Percentiles rank a stretch among this genome's conserved stretches.
These are phyloP conservation scores for Fusarium sp. DNA, from an alignment of 2,329 filamentous ascomycete genomes.

Conservation along the genomic window DNA sequence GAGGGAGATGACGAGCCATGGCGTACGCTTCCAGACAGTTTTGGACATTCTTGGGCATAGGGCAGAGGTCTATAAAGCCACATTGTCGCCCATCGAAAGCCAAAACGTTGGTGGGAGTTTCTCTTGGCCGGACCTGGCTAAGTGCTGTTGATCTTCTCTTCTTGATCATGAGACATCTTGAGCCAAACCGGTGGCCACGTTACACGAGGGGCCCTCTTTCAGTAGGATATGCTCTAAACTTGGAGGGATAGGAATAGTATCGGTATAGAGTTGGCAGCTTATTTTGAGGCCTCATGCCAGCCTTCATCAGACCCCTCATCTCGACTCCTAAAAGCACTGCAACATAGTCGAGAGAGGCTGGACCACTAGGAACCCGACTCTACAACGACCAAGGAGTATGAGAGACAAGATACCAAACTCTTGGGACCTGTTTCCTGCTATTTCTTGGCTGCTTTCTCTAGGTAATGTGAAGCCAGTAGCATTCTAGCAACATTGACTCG, in stretches of 20 bases:
- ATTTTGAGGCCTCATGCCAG: background rate
- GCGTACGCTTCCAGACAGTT: background rate
- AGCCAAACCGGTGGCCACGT: background rate
- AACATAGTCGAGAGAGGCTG: background rate
- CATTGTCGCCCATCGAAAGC: background rate
- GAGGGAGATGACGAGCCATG: constrained; percentile 1
- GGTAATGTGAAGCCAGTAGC: background rate
- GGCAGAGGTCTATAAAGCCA: background rate
- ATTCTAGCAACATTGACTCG: background rate
- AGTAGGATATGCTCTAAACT: background rate
- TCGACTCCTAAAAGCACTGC: background rate
- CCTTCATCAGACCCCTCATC: background rate
- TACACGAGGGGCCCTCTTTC: background rate
- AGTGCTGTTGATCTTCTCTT: background rate
- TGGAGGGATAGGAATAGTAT: background rate
- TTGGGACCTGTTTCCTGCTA: background rate
- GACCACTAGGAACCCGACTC: background rate
- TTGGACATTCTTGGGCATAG: background rate
- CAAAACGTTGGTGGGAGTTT: background rate
- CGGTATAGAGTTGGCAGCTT: background rate
- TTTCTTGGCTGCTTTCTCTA: background rate
- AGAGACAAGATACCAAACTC: background rate
- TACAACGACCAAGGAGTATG: background rate
- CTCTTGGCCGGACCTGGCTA: constrained; percentile 14
- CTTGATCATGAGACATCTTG: background rate